Conservation (phyloP, 2,329 filamentous ascomycete genomes). For the Colletotrichum noveboracense region DNA sequence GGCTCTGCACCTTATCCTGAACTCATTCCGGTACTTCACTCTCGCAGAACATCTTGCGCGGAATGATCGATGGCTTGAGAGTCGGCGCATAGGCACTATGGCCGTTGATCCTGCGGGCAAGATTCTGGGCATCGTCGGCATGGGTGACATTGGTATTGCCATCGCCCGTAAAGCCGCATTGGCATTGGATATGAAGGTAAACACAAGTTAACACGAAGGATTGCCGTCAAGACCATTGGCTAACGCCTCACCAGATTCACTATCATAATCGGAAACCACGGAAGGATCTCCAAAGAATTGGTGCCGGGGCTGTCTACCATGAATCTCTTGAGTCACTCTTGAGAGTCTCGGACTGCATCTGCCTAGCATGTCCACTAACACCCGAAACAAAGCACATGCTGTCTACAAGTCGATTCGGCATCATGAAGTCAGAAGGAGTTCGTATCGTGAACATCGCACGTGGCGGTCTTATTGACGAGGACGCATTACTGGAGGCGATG, state of each 20-base stretch:
- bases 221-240: accelerated
- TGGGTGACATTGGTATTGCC: background rate
- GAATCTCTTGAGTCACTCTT: background rate
- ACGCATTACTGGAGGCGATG: background rate
- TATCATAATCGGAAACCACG: background rate
- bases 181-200: background rate
- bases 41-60: background rate
- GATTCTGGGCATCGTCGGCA: background rate
- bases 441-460: background rate
- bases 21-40: background rate
- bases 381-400: background rate
- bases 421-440: background rate
- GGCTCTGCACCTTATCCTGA: background rate
- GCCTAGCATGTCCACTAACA: background rate
- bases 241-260: accelerated
- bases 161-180: background rate
- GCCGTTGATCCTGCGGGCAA: background rate
- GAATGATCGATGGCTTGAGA: background rate
- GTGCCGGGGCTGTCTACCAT: background rate
- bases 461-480: background rate
- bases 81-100: accelerated
- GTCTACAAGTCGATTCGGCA: background rate
- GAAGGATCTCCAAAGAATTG: background rate
- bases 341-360: background rate
- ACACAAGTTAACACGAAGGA: accelerated